A percentile compares a stretch with the other conserved stretches of the same genome.
Conservation (phyloP, 78 protist genomes). For the Creolimax fragrantissima region DNA sequence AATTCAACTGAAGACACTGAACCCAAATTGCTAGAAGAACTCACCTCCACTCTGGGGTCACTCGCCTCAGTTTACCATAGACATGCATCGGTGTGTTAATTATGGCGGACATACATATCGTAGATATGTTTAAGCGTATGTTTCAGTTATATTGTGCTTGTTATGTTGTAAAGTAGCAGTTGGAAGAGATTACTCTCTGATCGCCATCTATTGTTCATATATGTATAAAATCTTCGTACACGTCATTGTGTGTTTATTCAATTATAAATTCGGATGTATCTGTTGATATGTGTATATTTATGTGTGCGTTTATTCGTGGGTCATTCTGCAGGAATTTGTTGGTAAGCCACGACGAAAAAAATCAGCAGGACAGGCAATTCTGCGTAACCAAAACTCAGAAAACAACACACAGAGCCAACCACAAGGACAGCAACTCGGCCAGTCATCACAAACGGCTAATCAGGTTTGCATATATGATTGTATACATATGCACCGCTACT, state of each 20-base stretch:
- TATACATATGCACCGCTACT: no score
- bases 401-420: no score
- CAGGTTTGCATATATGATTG: no score
- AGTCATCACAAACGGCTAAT: no score
- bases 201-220: not conserved
- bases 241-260: not conserved
- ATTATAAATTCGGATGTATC: not conserved
- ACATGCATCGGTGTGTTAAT: not conserved
- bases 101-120: not conserved
- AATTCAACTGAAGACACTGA: conserved; percentile 69
- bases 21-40: conserved; percentile 70
- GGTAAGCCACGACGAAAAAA: no score
- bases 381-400: no score
- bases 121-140: not conserved
- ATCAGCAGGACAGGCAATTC: no score
- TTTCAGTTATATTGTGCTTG: not conserved
- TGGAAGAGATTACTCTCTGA: not conserved
- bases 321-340: no score
- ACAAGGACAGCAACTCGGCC: no score
- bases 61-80: conserved; percentile 74
- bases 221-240: not conserved
- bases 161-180: not conserved
- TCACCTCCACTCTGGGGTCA: conserved; percentile 72
- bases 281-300: not conserved
- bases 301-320: not conserved